Evolutionary conservation across 1,139 yeast genomes (phyloP).

Genomic region (Taphrina sp.): DNA sequence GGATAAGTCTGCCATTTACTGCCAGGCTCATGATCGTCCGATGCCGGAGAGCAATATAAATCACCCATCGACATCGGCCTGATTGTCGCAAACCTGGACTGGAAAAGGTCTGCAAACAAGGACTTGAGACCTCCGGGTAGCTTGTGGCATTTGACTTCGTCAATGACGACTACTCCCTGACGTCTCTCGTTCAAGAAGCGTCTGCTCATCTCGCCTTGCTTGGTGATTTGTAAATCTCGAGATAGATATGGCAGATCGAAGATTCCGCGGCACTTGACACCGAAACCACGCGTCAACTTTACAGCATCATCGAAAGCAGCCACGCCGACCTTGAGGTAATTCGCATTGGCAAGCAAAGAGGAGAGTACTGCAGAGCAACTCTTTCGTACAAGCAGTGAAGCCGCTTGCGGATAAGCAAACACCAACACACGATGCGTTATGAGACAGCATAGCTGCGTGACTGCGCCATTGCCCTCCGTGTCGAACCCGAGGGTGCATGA

Average conservation of each 20-base stretch:
- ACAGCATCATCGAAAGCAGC: slow-evolving; percentile 18
- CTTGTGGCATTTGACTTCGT: neutral
- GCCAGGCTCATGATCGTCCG: neutral
- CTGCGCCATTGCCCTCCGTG: slow-evolving; percentile 11
- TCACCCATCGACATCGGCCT: too few species aligned
- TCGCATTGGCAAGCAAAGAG: neutral
- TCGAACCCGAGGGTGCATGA: slow-evolving; percentile 12
- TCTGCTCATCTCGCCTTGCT: neutral
- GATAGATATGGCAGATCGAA: slow-evolving; percentile 11
- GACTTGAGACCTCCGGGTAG: neutral
- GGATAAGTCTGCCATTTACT: slow-evolving; percentile 14
- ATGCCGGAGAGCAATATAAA: too few species aligned
- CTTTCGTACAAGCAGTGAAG: neutral
- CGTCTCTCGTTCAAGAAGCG: neutral
- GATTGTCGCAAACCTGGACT: neutral
- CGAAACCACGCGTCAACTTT: slow-evolving; percentile 1
- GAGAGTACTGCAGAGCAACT: neutral
- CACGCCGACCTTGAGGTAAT: slow-evolving; percentile 11
- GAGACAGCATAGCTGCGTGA: slow-evolving; percentile 10
- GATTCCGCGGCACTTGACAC: neutral
- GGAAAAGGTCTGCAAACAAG: slow-evolving; percentile 5
- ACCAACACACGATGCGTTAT: neutral
- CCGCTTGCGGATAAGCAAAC: neutral
- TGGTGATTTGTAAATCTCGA: slow-evolving; percentile 4
- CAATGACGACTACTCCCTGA: slow-evolving; percentile 3